Percentiles rank a stretch among this genome's conserved stretches.
Evolutionary conservation across 2,329 filamentous ascomycete species (phyloP).

Genomic region (Whalleya microplaca): DNA sequence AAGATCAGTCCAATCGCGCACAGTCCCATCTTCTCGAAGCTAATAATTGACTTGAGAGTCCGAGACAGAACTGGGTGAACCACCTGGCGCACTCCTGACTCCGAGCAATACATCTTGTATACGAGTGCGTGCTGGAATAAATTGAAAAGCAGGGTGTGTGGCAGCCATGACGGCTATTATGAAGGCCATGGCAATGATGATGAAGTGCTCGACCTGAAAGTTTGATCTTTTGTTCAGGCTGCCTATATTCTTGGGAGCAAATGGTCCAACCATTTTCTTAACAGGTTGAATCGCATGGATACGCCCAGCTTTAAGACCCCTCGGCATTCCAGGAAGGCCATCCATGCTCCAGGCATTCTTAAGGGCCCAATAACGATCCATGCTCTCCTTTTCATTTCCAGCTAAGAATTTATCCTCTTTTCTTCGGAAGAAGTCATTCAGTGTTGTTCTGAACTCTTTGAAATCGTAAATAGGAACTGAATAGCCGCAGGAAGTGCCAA

Average conservation of each 20-base stretch:
- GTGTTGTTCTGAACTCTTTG: slow-evolving; percentile 40
- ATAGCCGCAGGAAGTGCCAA: slow-evolving; percentile 45
- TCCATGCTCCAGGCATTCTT: slow-evolving; percentile 47
- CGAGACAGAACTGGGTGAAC: no score
- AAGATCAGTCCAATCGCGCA: no score
- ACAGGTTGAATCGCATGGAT: slow-evolving; percentile 40
- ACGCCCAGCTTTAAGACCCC: slow-evolving; percentile 36
- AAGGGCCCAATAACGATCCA: slow-evolving; percentile 45
- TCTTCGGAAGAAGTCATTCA: slow-evolving; percentile 39
- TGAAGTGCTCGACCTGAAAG: slow-evolving; percentile 17
- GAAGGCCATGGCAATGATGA: slow-evolving; percentile 17
- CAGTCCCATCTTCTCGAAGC: no score
- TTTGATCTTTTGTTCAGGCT: slow-evolving; percentile 1
- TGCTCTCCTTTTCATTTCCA: slow-evolving; percentile 42
- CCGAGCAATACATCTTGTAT: slow-evolving; percentile 25
- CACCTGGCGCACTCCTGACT: no score
- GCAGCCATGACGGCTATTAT: slow-evolving; percentile 29
- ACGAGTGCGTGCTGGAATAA: slow-evolving; percentile 27
- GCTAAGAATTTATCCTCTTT: slow-evolving; percentile 37
- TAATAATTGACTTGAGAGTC: no score
- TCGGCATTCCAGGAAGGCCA: slow-evolving; percentile 42
- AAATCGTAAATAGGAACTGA: slow-evolving; percentile 46
- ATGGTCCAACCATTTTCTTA: slow-evolving; percentile 45
- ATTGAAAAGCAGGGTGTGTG: slow-evolving; percentile 33
- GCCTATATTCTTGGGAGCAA: slow-evolving; percentile 32